Base-by-base conservation (phyloP, 1,284 basidiomycete genomes). In the Puccinia polysora region DNA sequence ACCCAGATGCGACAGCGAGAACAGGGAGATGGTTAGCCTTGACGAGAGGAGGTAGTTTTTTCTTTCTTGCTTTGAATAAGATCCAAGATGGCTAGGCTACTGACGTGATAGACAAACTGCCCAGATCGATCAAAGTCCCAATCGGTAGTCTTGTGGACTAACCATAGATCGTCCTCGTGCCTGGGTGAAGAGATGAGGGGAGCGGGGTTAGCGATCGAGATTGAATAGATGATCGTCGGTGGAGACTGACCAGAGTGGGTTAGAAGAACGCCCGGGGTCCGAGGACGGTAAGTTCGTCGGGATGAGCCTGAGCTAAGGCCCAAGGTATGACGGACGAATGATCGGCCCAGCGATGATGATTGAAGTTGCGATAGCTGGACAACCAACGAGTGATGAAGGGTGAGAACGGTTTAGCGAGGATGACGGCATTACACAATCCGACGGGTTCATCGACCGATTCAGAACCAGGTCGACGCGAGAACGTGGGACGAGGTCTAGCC, bases 341-440 rank as follows among this genome's bases (percentile, higher is more conserved):
- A 0, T 75, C 76, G 0, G 82, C 81, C 82, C 82, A 83, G 6
- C 75, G 74, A 2, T 73, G 75, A 34, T 77, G 76, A 73, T 81
- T 75, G 73, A 83, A 84, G 0, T 78, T 77, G 34, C 80, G 78
- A 74, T 83, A 83, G n/a, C 49, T 67, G 15, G 77, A 75, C 23
- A 77, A 71, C 77, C 77, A 78, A 28, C 81, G 77, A 55, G 81
- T 77, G 45, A 84, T 76, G 75, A 83, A 84, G 3, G 80, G 74
- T 18, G 80, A 75, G 34, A 80, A 77, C 0, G 81, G 81, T 50
- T 77, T 78, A 0, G 82, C 76, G 23, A 83, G 78, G 73, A 84
- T 82, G 40, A 83, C 78, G 4, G 81, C 82, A 76, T 84, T 84
- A 79, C 82, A 78, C 2, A 82, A 75, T 0, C 81, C 81, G 23